phyloP scores from a whole-genome alignment of 805 yeast genomes.

The Isabelozyma heimii region DNA sequence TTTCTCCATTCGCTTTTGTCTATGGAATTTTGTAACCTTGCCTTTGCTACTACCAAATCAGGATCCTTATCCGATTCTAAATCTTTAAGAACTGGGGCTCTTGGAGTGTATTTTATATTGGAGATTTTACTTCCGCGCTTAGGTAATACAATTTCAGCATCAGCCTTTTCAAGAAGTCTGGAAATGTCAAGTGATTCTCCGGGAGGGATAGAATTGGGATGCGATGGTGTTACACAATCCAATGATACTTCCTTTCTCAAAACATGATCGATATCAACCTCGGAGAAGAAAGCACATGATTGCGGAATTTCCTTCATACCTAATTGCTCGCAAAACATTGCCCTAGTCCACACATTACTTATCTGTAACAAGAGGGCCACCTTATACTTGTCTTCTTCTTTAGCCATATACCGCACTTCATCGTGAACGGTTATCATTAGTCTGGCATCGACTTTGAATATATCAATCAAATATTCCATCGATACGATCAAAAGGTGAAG shows the following conservation, averaged over 20 bases:
- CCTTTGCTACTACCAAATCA: slow-evolving; percentile 16
- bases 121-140: slow-evolving; percentile 3
- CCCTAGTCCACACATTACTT: slow-evolving; percentile 92
- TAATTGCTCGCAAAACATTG: slow-evolving; percentile 88
- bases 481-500: slow-evolving; percentile 79
- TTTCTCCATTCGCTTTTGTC: slow-evolving; percentile 23
- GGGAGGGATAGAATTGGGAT: slow-evolving; percentile 63
- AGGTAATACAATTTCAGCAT: neutral
- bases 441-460: slow-evolving; percentile 70
- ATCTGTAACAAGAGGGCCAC: slow-evolving; percentile 85
- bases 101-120: slow-evolving; percentile 8
- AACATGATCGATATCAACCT: slow-evolving; percentile 85
- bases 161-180: slow-evolving; percentile 41
- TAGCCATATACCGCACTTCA: slow-evolving; percentile 80
- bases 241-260: slow-evolving; percentile 90
- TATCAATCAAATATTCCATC: slow-evolving; percentile 76
- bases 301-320: slow-evolving; percentile 91
- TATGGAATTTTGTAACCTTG: slow-evolving; percentile 25
- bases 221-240: slow-evolving; percentile 90
- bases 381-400: slow-evolving; percentile 68
- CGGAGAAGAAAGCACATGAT: slow-evolving; percentile 92
- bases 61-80: slow-evolving; percentile 20
- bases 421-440: slow-evolving; percentile 90
- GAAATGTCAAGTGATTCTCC: slow-evolving; percentile 76
- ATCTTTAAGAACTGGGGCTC: slow-evolving; percentile 26